Evolutionary conservation across 352 stramenopile genomes (phyloP), one percentile per base, ranked within the genome.

Genomic region (Phytophthora boehmeriae): DNA sequence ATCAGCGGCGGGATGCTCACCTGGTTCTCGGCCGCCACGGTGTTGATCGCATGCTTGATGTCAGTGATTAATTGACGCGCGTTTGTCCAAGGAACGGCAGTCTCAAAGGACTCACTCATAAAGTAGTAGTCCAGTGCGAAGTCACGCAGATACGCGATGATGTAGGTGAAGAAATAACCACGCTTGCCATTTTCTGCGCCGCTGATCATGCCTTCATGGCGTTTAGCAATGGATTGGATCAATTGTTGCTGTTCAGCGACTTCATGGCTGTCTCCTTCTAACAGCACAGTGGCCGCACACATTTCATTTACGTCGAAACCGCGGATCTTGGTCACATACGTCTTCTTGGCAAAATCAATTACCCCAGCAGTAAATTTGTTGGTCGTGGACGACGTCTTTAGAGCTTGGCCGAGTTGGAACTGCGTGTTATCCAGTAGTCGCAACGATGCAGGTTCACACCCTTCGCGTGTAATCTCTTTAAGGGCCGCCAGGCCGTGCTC

Each of bases 351-450:
- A 51, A 89, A 88, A 51, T 89, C 81, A 8, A 92, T 46, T 32
- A 90, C 69, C n/a, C 69, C 66, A 35, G 66, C 64, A 4, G 73
- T 74, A 45, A 87, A 87, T 42, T 71, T 78, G 41, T 77, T 75
- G 5, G 54, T 59, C 5, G 71, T 45, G 5, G 66, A 79, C 1
- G 70, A 75, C 4, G 81, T 80, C 69, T 96, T 97, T 1, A 98
- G 72, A 30, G 90, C 92, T 58, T 98, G 93, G 3, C 96, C 94
- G 8, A 98, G 67, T 59, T 96, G 85, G 71, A 98, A 98, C 61
- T 98, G 94, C 35, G 88, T 90, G 69, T 98, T 98, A 73, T 98
- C 96, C 39, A 98, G 67, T 30, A 98, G 71, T 16, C 94, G 87
- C 11, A 98, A 78, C 36, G 89, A 97, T 20, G 93, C 90, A 19